phyloP scores from a whole-genome alignment of 495 filamentous ascomycete genomes.

The Daldinia concentrica region DNA sequence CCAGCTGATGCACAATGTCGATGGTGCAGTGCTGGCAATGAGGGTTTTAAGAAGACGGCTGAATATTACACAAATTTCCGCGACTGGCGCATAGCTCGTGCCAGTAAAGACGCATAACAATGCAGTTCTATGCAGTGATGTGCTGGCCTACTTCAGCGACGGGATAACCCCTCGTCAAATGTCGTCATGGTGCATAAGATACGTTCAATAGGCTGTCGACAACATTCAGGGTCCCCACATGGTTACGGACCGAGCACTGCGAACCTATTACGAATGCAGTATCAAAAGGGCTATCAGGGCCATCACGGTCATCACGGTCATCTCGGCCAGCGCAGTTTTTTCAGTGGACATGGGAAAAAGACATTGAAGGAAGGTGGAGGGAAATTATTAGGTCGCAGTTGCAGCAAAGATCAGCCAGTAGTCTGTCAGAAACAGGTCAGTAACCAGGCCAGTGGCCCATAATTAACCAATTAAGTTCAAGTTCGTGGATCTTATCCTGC shows the following conservation, averaged over 20 bases:
- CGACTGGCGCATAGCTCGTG: conserved; percentile 31
- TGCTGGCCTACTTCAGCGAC: conserved; percentile 37
- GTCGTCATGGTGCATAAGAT: conserved; percentile 37
- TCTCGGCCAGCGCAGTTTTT: conserved; percentile 17
- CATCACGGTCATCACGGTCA: background rate
- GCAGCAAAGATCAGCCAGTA: conserved; percentile 12
- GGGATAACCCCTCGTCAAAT: conserved; percentile 9
- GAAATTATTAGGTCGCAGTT: conserved; percentile 29
- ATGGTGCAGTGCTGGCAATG: conserved; percentile 28
- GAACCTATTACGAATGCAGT: conserved; percentile 43
- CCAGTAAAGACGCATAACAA: background rate
- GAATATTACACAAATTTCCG: conserved; percentile 32
- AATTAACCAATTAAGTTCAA: conserved; percentile 17
- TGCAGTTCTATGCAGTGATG: conserved; percentile 38
- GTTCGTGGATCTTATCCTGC: conserved; percentile 18
- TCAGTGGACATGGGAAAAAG: conserved; percentile 24
- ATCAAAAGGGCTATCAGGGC: conserved; percentile 7
- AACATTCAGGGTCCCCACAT: conserved; percentile 36
- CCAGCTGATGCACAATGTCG: conserved; percentile 19
- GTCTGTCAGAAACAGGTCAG: conserved; percentile 1
- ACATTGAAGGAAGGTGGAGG: conserved; percentile 17
- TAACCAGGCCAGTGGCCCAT: conserved; percentile 3
- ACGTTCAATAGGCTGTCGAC: conserved; percentile 43
- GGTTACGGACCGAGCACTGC: conserved; percentile 37
- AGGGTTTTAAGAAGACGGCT: conserved; percentile 32